phyloP scores from a whole-genome alignment of 306 rosid genomes.

The Macrotyloma uniflorum region DNA sequence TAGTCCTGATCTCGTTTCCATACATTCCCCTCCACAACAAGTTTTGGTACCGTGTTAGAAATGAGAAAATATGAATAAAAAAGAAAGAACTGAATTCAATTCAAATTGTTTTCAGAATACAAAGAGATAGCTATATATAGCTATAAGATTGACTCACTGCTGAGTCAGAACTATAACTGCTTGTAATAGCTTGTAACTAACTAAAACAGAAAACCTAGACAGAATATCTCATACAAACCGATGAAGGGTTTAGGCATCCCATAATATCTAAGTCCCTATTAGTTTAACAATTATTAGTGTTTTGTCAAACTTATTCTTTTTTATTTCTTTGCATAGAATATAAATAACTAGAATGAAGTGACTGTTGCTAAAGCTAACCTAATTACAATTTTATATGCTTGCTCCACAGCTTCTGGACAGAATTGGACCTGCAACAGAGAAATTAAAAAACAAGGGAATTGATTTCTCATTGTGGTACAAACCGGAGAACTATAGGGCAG shows the following conservation, averaged over 20 bases:
- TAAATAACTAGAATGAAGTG: conserved; percentile 4
- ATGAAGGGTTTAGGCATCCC: background rate
- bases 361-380: background rate
- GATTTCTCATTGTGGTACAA: conserved; percentile 89
- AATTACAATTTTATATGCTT: background rate
- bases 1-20: too few species aligned
- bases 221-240: too few species aligned
- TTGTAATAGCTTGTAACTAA: too few species aligned
- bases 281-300: background rate
- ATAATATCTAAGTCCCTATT: background rate
- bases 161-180: too few species aligned
- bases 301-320: background rate
- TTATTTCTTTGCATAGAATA: conserved; percentile 14
- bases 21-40: too few species aligned
- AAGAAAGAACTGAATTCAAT: too few species aligned
- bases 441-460: conserved; percentile 63
- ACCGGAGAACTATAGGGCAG: conserved; percentile 79
- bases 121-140: too few species aligned
- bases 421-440: conserved; percentile 88
- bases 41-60: too few species aligned
- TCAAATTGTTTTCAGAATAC: too few species aligned
- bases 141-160: too few species aligned
- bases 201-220: too few species aligned
- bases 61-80: too few species aligned
- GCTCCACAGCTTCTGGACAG: conserved; percentile 73